Base-by-base conservation (phyloP, 164 flowering plant species). In the Amborella trichopoda region DNA sequence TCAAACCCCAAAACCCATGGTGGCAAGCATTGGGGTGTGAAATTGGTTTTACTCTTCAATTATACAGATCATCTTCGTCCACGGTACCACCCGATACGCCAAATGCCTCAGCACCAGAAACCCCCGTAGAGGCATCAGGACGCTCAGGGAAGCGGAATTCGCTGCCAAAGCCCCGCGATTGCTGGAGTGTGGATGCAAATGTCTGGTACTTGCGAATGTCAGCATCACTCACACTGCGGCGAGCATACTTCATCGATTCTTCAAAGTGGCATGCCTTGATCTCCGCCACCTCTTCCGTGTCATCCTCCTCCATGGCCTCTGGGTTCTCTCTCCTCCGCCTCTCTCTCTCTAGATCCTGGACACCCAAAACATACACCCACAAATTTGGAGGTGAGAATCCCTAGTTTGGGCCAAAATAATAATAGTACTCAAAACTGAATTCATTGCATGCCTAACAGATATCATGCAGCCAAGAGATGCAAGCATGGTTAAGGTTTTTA, bases 171-270 rank as follows among this genome's bases (percentile, higher is more conserved):
- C 76, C 74, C 21, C 77, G 68, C 25, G 77, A 72, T 19, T 72
- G 74, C 58, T 72, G 77, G 19, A 72, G 33, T 1, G 77, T 72
- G 45, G 63, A 71, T 19, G 77, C 71, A 55, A 72, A 72, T 40
- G 49, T 42, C 53, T 68, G 73, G 46, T 42, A 42, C 25, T 42
- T 42, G 25, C 46, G 17, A 12, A 42, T 42, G 27, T 42, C 46
- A 8, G 46, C 46, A 42, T 42, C 46, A n/a, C 46, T 19, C 23
- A 42, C 46, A n/a, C 46, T 42, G 13, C 46, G 20, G 9, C 27
- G 17, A 5, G 46, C 46, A 21, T 19, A 42, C 46, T 23, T 42
- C 46, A 42, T 42, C 8, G 45, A 41, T 41, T 41, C 45, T 21
- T 41, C 45, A 41, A 41, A 41, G 22, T 41, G 46, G 17, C n/a